Base-by-base conservation (phyloP, 2,329 filamentous ascomycete species). In the Hirsutella rhossiliensis region DNA sequence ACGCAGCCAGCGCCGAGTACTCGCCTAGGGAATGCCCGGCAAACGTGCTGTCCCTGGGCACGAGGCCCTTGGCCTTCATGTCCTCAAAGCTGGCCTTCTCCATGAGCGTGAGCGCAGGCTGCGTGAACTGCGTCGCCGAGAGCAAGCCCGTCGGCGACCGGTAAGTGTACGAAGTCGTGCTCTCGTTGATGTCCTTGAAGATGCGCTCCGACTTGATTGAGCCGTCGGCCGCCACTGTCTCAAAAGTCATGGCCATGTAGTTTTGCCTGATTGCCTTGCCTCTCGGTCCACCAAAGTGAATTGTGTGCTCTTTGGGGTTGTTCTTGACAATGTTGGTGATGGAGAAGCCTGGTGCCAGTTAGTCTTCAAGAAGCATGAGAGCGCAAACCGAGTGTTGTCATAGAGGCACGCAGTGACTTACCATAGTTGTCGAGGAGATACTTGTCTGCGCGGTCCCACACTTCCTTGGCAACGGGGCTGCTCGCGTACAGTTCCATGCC, bases 171-270 rank as follows among this genome's bases (percentile, higher is more conserved):
- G 86, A 97, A 6, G 85, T 86, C 2, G 90, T 97, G 60, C 75
- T 82, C 68, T 97, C 92, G 57, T 84, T 78, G 56, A 98, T 89
- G 58, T 94, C 89, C 73, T 98, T 97, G 78, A 98, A 98, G 61
- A 98, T 98, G 69, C 90, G 94, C 74, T 98, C 92, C 0, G 92
- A 96, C 68, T 96, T 97, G 71, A 95, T 88, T 31, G 79, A 79
- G 23, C 92, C 92, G 62, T 98, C 92, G 2, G 86, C 71, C 47
- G 84, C 84, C 43, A 98, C 88, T n/a, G 90, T 94, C 72, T 98
- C 92, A 66, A 97, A 98, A 40, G 90, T 97, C 92, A 98, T 98
- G 47, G 90, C 82, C 84, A 97, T 97, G 73, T 98, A 98, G 68
- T 98, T 98, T 61, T 95, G 84, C 50, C 92, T 87, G 55, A 98